Conservation (phyloP, 345 rosid species). For the Syzygium aqueum region DNA sequence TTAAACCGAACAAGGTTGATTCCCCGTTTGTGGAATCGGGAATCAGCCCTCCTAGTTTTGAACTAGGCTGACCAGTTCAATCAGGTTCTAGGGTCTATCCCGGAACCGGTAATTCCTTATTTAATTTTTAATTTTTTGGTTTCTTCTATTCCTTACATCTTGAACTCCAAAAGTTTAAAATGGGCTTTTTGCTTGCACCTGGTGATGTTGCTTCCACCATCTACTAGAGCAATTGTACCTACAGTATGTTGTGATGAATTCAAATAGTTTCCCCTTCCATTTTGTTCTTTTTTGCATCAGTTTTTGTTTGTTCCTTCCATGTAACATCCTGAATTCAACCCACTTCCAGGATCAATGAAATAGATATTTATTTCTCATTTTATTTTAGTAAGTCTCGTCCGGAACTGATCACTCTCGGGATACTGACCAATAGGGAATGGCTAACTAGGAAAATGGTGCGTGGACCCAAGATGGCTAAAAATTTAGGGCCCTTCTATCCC, state of each 20-base stretch:
- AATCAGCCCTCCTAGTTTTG: neutral
- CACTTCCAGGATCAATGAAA: too few species aligned
- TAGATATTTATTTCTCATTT: too few species aligned
- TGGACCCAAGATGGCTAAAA: too few species aligned
- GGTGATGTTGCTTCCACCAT: neutral
- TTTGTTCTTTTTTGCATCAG: neutral
- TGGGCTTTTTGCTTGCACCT: neutral
- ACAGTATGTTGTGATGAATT: neutral
- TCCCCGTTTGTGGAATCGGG: neutral
- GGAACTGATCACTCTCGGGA: too few species aligned
- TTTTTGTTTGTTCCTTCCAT: neutral
- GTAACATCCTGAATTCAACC: too few species aligned
- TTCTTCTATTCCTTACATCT: neutral
- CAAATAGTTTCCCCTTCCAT: neutral
- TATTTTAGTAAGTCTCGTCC: too few species aligned
- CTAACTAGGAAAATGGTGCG: too few species aligned
- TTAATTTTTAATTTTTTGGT: neutral
- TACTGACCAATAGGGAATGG: too few species aligned
- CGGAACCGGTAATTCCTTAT: neutral
- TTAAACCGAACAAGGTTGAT: rapidly evolving
- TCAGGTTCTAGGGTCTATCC: rapidly evolving
- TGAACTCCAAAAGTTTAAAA: neutral
- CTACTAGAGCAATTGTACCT: neutral
- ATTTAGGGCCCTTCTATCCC: too few species aligned
- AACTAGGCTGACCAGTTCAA: neutral